Conservation (phyloP, 768 basidiomycete species). For the Pleurotus citrinopileatus region DNA sequence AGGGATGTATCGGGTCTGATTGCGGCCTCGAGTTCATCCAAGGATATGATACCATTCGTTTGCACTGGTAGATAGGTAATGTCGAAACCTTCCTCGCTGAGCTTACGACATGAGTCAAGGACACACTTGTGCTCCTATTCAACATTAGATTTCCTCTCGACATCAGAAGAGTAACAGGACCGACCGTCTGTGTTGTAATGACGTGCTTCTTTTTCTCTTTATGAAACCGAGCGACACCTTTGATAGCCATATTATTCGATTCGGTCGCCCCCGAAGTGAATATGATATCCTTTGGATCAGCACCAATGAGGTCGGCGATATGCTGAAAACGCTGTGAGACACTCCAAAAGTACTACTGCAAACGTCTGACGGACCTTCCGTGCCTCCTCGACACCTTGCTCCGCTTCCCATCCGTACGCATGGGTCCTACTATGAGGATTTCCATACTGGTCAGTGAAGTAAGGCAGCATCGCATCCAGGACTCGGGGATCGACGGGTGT, state of each 20-base stretch:
- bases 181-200: conserved; percentile 91
- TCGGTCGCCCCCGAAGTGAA: conserved; percentile 99
- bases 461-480: conserved; percentile 95
- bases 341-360: too few species aligned
- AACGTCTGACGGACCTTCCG: conserved; percentile 64
- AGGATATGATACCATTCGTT: conserved; percentile 75
- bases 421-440: conserved; percentile 99
- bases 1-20: conserved; percentile 92
- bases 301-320: conserved; percentile 90
- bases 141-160: not conserved
- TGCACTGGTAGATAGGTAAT: conserved; percentile 97
- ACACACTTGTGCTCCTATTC: conserved; percentile 98
- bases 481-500: conserved; percentile 98
- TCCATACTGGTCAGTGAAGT: conserved; percentile 91
- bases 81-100: conserved; percentile 96
- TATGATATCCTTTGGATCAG: conserved; percentile 91
- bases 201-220: conserved; percentile 91
- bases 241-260: conserved; percentile 96
- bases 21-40: conserved; percentile 78
- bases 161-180: conserved; percentile 21
- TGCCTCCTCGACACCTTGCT: conserved; percentile 89
- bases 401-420: conserved; percentile 99
- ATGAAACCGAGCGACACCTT: conserved; percentile 94
- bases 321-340: conserved; percentile 43
- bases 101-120: conserved; percentile 92